phyloP scores from a whole-genome alignment of 2,329 filamentous ascomycete genomes.

The Chrysoporthe austroafricana region DNA sequence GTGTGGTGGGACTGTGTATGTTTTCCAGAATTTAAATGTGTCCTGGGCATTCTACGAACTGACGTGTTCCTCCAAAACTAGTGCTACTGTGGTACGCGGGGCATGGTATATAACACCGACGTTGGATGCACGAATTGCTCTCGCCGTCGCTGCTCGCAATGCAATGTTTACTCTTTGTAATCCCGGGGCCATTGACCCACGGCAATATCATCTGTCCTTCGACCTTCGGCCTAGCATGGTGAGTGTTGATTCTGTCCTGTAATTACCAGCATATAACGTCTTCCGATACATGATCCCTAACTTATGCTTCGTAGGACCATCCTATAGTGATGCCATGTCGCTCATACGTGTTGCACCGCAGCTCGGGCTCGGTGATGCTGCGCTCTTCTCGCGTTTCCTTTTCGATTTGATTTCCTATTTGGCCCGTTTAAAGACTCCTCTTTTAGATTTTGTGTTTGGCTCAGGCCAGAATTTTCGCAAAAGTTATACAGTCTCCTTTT shows the following conservation, averaged over 20 bases:
- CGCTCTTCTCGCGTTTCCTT: not conserved
- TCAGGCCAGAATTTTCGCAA: not conserved
- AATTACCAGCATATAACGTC: not conserved
- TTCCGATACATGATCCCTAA: not conserved
- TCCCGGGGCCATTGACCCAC: not conserved
- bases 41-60: not conserved
- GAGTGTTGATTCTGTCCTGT: not conserved
- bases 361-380: not conserved
- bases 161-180: not conserved
- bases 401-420: not conserved
- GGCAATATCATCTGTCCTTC: not conserved
- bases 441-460: not conserved
- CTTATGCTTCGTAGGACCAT: not conserved
- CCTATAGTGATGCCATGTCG: not conserved
- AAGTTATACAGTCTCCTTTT: not conserved
- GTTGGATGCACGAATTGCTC: not conserved
- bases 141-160: not conserved
- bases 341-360: not conserved
- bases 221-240: not conserved
- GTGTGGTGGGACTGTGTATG: constrained; percentile 5
- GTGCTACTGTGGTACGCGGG: not conserved
- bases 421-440: not conserved
- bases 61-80: not conserved
- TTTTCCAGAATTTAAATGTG: not conserved
- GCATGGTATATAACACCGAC: not conserved